These are phyloP conservation scores for Aeschynomene evenia DNA, from an alignment of 306 rosid genomes.

Conservation along the genomic window DNA sequence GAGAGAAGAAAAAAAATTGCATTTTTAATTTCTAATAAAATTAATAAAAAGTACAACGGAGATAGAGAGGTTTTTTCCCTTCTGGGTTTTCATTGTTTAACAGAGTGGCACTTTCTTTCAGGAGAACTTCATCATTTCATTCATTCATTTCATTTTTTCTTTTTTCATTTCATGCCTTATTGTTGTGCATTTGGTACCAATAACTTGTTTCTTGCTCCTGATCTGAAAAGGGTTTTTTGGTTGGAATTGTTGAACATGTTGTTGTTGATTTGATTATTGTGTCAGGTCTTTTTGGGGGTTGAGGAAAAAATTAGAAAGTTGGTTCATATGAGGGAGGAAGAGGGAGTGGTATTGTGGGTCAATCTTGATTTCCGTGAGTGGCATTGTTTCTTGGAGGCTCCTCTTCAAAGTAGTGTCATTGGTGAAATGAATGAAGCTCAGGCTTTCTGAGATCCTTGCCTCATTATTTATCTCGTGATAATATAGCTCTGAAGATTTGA, in stretches of 20 bases:
- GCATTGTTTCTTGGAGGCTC: constrained; percentile 16
- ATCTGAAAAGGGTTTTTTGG: constrained; percentile 23
- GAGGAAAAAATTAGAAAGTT: constrained; percentile 4
- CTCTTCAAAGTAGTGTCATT: constrained; percentile 12
- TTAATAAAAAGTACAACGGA: constrained; percentile 28
- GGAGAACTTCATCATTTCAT: constrained; percentile 42
- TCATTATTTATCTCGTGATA: constrained; percentile 39
- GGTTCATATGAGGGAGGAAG: constrained; percentile 45
- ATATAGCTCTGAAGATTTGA: constrained; percentile 35
- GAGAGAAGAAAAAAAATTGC: neutral
- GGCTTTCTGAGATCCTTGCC: constrained; percentile 46
- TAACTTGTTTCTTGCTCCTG: neutral
- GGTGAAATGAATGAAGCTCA: constrained; percentile 51
- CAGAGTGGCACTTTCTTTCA: constrained; percentile 44
- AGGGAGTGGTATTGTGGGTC: constrained; percentile 43
- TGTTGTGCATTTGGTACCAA: constrained; percentile 23
- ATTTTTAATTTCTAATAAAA: constrained; percentile 28
- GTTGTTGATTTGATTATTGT: constrained; percentile 1
- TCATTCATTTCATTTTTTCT: constrained; percentile 31
- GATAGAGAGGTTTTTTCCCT: constrained; percentile 25
- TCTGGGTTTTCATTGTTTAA: constrained; percentile 45
- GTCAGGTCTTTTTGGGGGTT: neutral
- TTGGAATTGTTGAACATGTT: neutral
- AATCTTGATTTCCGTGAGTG: constrained; percentile 30
- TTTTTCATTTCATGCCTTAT: neutral